phyloP scores from a whole-genome alignment of 129 eudicot species.

The Scalesia atractyloides region DNA sequence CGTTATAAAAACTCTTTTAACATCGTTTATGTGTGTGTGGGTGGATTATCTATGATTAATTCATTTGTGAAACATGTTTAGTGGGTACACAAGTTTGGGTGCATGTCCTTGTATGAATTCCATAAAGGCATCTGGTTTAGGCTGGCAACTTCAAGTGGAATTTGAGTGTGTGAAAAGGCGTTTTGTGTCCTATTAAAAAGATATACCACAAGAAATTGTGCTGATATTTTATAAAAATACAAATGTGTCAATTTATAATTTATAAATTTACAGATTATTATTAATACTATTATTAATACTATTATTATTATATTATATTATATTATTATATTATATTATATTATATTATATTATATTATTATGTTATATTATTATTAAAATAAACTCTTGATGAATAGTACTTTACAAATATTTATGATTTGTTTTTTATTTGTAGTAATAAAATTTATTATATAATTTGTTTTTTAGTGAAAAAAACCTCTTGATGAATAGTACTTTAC shows the following conservation, averaged over 20 bases:
- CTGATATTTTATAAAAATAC: background rate
- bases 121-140: slow-evolving; percentile 10
- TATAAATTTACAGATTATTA: background rate
- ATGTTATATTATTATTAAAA: no score
- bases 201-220: background rate
- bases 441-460: no score
- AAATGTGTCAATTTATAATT: background rate
- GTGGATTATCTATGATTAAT: background rate
- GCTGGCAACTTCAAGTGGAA: slow-evolving; percentile 38
- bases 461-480: no score
- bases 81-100: slow-evolving; percentile 31
- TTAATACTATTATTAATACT: no score
- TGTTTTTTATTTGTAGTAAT: no score
- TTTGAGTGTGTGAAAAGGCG: slow-evolving; percentile 18
- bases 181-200: slow-evolving; percentile 9
- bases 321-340: no score
- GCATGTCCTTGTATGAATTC: slow-evolving; percentile 30
- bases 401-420: no score
- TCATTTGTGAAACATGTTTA: background rate
- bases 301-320: no score
- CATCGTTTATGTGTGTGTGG: background rate
- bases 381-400: no score
- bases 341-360: no score
- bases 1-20: background rate
- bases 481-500: no score